Conservation (phyloP, 2,329 filamentous ascomycete genomes). For the Ceratocystis harringtonii region DNA sequence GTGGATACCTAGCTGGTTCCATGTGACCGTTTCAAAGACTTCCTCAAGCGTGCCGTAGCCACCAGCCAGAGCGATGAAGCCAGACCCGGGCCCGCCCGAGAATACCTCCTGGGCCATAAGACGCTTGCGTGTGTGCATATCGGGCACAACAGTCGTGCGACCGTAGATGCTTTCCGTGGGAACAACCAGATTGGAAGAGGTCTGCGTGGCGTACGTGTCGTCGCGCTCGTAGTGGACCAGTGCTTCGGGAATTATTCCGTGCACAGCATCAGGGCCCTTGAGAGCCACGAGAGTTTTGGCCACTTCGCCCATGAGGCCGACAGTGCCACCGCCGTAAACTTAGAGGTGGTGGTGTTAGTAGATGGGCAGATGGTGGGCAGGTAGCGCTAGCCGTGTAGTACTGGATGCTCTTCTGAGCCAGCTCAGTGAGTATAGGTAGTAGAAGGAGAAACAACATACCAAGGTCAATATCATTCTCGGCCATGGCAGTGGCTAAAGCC, state of each 20-base stretch:
- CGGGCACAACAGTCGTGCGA: conserved; percentile 70
- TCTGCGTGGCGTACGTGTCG: conserved; percentile 33
- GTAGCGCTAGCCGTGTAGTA: not conserved
- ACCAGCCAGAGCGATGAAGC: conserved; percentile 77
- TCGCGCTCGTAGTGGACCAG: conserved; percentile 67
- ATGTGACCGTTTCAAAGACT: conserved; percentile 78
- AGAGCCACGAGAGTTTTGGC: conserved; percentile 74
- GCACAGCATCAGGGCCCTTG: conserved; percentile 64
- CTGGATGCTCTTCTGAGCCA: too few species aligned
- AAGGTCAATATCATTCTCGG: conserved; percentile 63
- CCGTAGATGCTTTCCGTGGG: conserved; percentile 58
- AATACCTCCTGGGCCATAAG: conserved; percentile 86
- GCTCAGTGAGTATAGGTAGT: not conserved
- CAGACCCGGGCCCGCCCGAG: conserved; percentile 62
- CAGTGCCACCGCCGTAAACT: conserved; percentile 91
- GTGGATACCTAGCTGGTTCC: conserved; percentile 96
- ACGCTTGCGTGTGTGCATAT: conserved; percentile 94
- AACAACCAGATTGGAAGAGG: conserved; percentile 23
- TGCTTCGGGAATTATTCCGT: conserved; percentile 84
- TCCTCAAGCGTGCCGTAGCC: conserved; percentile 95
- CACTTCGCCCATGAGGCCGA: conserved; percentile 89
- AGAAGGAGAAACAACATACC: conserved; percentile 28
- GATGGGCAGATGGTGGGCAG: conserved; percentile 12
- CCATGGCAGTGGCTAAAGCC: conserved; percentile 56
- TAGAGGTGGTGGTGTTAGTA: not conserved